Conservation (phyloP, 495 filamentous ascomycete species). For the Penicillium subrubescens region DNA sequence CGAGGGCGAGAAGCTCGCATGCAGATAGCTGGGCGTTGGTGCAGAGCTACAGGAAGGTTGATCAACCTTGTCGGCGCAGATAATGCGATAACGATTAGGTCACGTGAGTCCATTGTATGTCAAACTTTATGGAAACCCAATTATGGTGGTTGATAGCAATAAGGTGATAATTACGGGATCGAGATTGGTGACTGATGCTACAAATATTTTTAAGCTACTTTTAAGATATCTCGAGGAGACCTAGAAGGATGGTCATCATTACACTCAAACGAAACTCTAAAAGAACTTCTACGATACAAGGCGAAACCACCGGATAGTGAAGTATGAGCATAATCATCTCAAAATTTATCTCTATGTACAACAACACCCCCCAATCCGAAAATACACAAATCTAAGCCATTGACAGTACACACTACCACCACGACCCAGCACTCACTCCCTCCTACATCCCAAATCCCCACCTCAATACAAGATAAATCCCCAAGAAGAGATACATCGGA, state of each 20-base stretch:
- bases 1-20: conserved; percentile 35
- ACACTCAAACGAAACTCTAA: too few species aligned
- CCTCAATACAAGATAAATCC: too few species aligned
- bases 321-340: neutral
- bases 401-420: neutral
- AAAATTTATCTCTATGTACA: neutral
- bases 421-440: neutral
- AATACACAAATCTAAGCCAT: neutral
- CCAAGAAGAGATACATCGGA: neutral
- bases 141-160: too few species aligned
- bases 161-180: too few species aligned
- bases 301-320: too few species aligned
- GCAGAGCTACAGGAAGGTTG: neutral
- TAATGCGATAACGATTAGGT: neutral
- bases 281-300: too few species aligned
- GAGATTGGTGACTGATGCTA: too few species aligned
- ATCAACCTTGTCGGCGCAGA: neutral
- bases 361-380: neutral
- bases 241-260: too few species aligned
- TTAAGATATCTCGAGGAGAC: too few species aligned
- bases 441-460: neutral
- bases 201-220: too few species aligned
- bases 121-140: neutral
- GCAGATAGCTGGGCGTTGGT: conserved; percentile 6
- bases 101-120: neutral